Percentiles rank a stretch among this genome's conserved stretches.
Evolutionary conservation across 2,329 filamentous ascomycete species (phyloP).

Genomic region (Diplodia sapinea): DNA sequence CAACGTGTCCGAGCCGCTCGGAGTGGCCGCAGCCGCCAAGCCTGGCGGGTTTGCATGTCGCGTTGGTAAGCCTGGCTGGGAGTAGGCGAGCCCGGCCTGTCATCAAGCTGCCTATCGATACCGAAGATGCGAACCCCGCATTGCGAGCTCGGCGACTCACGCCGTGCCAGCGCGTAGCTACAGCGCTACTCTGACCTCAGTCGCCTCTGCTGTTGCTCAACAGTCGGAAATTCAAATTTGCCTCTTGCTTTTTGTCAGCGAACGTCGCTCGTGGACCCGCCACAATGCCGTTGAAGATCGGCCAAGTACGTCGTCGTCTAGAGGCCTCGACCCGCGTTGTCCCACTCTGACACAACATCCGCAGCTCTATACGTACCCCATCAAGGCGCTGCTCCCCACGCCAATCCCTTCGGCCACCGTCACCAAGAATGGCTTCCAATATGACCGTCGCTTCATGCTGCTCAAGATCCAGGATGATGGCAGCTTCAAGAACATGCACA

Average conservation of each 20-base stretch:
- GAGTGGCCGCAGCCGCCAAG: constrained; percentile 19
- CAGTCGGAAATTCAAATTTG: not conserved
- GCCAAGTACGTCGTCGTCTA: constrained; percentile 38
- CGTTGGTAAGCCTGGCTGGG: not conserved
- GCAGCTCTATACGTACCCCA: constrained; percentile 55
- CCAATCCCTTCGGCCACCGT: constrained; percentile 48
- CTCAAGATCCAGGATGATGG: constrained; percentile 31
- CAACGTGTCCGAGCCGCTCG: constrained; percentile 14
- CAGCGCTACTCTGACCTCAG: not conserved
- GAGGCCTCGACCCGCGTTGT: constrained; percentile 2
- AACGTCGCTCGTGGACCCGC: not conserved
- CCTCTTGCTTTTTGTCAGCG: not conserved
- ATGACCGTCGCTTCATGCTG: constrained; percentile 47
- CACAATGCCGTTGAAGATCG: constrained; percentile 40
- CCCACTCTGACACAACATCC: constrained; percentile 4
- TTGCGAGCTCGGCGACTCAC: not conserved
- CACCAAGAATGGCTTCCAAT: constrained; percentile 53
- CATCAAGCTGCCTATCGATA: constrained; percentile 15
- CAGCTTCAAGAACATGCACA: constrained; percentile 50
- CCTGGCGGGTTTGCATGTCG: not conserved
- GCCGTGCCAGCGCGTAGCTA: not conserved
- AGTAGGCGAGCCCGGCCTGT: not conserved
- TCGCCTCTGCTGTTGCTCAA: not conserved
- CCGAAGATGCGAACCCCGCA: constrained; percentile 3
- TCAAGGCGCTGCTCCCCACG: constrained; percentile 54